These are phyloP conservation scores for Didymella exigua DNA, from an alignment of 2,329 filamentous ascomycete genomes.

Conservation along the genomic window DNA sequence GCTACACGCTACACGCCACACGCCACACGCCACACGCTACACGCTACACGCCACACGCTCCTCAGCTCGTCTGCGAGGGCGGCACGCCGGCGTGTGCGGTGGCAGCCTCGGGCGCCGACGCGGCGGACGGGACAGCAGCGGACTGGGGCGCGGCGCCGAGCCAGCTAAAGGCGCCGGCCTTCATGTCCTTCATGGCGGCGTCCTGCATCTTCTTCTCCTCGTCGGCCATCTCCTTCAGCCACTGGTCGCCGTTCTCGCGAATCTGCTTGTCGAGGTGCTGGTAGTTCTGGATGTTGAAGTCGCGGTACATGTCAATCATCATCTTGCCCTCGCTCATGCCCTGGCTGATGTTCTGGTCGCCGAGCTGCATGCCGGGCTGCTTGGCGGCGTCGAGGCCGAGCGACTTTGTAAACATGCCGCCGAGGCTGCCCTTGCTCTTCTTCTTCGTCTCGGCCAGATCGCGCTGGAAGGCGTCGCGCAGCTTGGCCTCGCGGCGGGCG, in stretches of 20 bases:
- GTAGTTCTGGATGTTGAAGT: slow-evolving; percentile 89
- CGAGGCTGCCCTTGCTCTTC: slow-evolving; percentile 65
- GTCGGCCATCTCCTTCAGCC: slow-evolving; percentile 90
- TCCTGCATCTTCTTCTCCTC: slow-evolving; percentile 88
- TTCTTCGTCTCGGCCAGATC: slow-evolving; percentile 72
- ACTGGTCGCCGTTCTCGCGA: slow-evolving; percentile 89
- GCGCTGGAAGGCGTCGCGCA: slow-evolving; percentile 83
- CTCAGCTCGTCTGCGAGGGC: slow-evolving; percentile 19
- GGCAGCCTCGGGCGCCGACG: slow-evolving; percentile 22
- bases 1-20: no score
- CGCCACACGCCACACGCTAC: no score
- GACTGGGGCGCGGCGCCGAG: slow-evolving; percentile 27
- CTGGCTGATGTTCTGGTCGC: slow-evolving; percentile 67
- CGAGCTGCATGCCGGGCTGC: slow-evolving; percentile 56
- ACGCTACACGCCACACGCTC: background rate
- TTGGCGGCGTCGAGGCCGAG: slow-evolving; percentile 76
- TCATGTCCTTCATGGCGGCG: slow-evolving; percentile 92
- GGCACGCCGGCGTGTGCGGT: slow-evolving; percentile 22
- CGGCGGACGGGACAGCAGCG: slow-evolving; percentile 24
- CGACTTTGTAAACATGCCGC: slow-evolving; percentile 71
- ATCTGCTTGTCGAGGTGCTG: slow-evolving; percentile 89
- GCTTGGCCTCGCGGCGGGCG: slow-evolving; percentile 81
- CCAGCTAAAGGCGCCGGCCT: slow-evolving; percentile 53
- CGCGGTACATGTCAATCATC: slow-evolving; percentile 91
- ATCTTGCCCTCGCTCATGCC: slow-evolving; percentile 93